Evolutionary conservation across 148 eudicot species (phyloP), one percentile per base, ranked within the genome.

Genomic region (Agrostemma githago): DNA sequence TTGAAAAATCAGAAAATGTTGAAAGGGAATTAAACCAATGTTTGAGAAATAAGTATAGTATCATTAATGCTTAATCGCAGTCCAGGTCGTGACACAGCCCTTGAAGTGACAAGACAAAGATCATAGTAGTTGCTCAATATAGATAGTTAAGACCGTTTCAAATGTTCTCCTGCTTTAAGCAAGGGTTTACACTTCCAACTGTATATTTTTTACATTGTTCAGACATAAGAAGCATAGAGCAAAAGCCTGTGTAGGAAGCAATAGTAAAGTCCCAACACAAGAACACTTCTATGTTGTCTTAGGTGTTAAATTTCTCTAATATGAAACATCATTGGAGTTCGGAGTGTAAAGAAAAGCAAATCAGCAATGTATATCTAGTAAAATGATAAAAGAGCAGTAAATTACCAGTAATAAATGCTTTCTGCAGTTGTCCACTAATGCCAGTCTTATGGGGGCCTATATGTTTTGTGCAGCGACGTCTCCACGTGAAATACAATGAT

Each of bases 341-440:
- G 64, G 38, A 61, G 64, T 61, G 38, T 61, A 38, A 8, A 19
- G 39, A 10, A 6, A 21, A 61, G 14, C 64, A 61, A 20, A 61
- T 8, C 12, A 9, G 8, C 54, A 8, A 48, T 48, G 9, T 48
- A 8, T 51, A 41, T 46, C 7, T 26, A 38, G 51, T 10, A 12
- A 34, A 5, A 42, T 26, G 60, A 0, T 34, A 41, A 51, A 64
- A 73, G 61, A 64, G 4, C 14, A 46, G 38, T 63, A 62, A 60
- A 61, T 77, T 73, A 92, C 98, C 98, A 68, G 96, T 92, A 12
- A 92, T 79, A 79, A 95, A 92, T 67, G 97, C 98, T 77, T 92
- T 95, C 79, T 92, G 98, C 79, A 95, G 76, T 80, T 95, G 98
- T 66, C 98, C 98, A 71, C 98, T 95, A 54, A 95, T 78, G 80